A percentile compares a stretch with the other conserved stretches of the same genome.
Evolutionary conservation across 805 yeast genomes (phyloP).

Genomic region (Myxozyma melibiosi): DNA sequence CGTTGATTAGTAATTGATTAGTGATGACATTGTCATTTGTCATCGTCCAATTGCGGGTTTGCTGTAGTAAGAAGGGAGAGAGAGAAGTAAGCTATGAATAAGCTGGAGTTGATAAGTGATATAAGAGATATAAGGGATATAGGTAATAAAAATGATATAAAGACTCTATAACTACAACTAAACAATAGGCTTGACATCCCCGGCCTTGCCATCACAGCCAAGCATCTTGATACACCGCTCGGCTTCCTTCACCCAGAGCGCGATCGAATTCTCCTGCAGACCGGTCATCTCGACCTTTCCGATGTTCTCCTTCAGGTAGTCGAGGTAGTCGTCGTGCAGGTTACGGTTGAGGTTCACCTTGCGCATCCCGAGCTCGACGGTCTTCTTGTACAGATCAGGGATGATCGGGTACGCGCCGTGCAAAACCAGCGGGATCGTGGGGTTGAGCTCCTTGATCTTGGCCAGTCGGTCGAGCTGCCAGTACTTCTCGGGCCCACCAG

Average conservation of each 20-base stretch:
- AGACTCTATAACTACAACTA: slow-evolving; percentile 1
- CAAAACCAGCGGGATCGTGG: slow-evolving; percentile 40
- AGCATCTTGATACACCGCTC: slow-evolving; percentile 40
- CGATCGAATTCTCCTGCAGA: slow-evolving; percentile 39
- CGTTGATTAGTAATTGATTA: not conserved
- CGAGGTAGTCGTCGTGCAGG: slow-evolving; percentile 40
- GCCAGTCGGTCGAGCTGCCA: slow-evolving; percentile 38
- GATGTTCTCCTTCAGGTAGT: slow-evolving; percentile 37
- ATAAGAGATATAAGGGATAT: too few species aligned
- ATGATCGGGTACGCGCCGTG: slow-evolving; percentile 45
- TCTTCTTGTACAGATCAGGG: slow-evolving; percentile 38
- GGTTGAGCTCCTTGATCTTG: slow-evolving; percentile 31
- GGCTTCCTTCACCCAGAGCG: slow-evolving; percentile 38
- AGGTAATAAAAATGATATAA: too few species aligned
- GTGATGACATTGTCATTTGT: not conserved
- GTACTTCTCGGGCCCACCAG: slow-evolving; percentile 42
- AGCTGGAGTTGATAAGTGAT: too few species aligned
- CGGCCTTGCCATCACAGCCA: slow-evolving; percentile 40
- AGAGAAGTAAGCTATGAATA: too few species aligned
- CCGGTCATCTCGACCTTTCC: slow-evolving; percentile 38
- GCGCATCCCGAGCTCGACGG: slow-evolving; percentile 40
- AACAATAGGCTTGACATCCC: slow-evolving; percentile 13
- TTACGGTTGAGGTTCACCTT: slow-evolving; percentile 44
- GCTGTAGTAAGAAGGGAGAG: too few species aligned
- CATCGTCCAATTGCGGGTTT: not conserved